A percentile compares a stretch with the other conserved stretches of the same genome.
phyloP scores from a whole-genome alignment of 768 basidiomycete species.

The Hericium alpestre region DNA sequence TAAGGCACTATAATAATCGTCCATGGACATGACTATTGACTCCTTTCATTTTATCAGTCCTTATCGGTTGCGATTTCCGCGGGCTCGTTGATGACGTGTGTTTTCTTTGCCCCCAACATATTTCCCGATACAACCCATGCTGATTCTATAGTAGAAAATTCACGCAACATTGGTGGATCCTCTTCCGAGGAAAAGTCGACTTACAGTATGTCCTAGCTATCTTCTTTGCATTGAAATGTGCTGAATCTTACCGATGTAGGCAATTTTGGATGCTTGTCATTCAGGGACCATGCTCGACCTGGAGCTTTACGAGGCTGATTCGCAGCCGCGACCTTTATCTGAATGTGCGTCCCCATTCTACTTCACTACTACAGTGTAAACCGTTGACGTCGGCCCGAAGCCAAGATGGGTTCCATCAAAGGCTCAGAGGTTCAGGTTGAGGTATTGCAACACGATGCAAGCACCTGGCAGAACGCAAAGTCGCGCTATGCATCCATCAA shows the following conservation, averaged over 20 bases:
- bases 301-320: slow-evolving; percentile 9
- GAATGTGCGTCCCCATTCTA: not conserved
- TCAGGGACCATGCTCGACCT: slow-evolving; percentile 14
- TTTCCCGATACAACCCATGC: not conserved
- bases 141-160: slow-evolving; percentile 1
- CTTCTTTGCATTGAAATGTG: not conserved
- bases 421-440: not conserved
- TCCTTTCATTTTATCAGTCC: not conserved
- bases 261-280: slow-evolving; percentile 15
- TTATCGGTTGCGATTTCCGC: slow-evolving; percentile 2
- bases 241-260: slow-evolving; percentile 1
- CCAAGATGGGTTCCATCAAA: not conserved
- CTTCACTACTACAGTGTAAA: not conserved
- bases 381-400: not conserved
- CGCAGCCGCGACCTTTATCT: not conserved
- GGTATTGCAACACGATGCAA: not conserved
- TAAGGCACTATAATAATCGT: no score
- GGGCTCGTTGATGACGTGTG: slow-evolving; percentile 11
- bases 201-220: slow-evolving; percentile 7
- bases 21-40: no score
- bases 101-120: not conserved
- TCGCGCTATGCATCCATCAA: no score
- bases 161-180: slow-evolving; percentile 8
- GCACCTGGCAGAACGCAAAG: no score
- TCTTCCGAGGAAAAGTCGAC: slow-evolving; percentile 6